A percentile compares a stretch with the other conserved stretches of the same genome.
phyloP scores from a whole-genome alignment of 306 rosid genomes.

The Rosa chinensis region DNA sequence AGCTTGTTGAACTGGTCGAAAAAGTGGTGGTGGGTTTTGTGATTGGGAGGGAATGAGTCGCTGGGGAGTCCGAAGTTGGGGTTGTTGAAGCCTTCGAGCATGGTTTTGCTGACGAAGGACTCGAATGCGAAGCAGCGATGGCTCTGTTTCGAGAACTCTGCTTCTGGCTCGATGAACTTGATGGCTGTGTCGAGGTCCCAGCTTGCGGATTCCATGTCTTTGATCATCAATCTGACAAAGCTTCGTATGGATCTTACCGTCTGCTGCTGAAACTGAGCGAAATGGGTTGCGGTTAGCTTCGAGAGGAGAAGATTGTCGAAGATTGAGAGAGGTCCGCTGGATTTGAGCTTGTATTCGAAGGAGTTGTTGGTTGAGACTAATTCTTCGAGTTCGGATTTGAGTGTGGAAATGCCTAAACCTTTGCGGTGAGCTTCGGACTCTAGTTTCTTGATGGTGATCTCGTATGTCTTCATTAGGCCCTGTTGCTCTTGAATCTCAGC shows the following conservation, averaged over 20 bases:
- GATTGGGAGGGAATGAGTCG: not conserved
- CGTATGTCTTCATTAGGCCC: slow-evolving; percentile 77
- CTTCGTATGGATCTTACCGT: slow-evolving; percentile 44
- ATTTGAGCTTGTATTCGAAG: slow-evolving; percentile 56
- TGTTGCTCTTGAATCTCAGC: slow-evolving; percentile 98
- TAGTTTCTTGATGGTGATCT: slow-evolving; percentile 68
- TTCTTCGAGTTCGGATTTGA: slow-evolving; percentile 45
- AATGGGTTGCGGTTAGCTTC: slow-evolving; percentile 47
- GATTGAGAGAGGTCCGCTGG: slow-evolving; percentile 61
- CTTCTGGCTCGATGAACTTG: slow-evolving; percentile 60
- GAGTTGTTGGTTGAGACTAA: slow-evolving; percentile 37
- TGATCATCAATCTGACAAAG: slow-evolving; percentile 63
- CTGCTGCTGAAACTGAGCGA: slow-evolving; percentile 57
- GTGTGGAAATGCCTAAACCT: slow-evolving; percentile 14
- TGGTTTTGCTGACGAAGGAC: slow-evolving; percentile 64
- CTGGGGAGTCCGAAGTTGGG: slow-evolving; percentile 40
- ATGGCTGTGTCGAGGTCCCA: slow-evolving; percentile 84
- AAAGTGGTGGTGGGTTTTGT: slow-evolving; percentile 29
- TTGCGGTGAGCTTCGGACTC: slow-evolving; percentile 52
- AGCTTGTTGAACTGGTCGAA: slow-evolving; percentile 65
- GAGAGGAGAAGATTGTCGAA: slow-evolving; percentile 50
- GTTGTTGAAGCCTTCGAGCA: slow-evolving; percentile 71
- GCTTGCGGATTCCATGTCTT: slow-evolving; percentile 79
- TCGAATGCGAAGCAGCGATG: slow-evolving; percentile 68
- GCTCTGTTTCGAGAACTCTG: slow-evolving; percentile 46